Base-by-base conservation (phyloP, 768 basidiomycete species). In the Mrakia blollopis region DNA sequence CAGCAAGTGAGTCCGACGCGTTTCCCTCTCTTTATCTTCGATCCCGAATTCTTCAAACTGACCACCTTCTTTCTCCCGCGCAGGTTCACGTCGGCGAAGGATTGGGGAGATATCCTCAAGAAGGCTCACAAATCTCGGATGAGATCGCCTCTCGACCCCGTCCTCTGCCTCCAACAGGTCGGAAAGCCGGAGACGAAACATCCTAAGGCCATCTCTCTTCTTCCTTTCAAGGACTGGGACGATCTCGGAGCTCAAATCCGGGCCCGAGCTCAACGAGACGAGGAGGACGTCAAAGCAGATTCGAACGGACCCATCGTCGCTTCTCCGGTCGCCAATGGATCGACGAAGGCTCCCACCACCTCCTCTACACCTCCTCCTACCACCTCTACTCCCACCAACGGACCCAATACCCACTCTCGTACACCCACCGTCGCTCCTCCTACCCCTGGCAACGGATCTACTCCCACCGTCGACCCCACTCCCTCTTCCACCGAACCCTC, bases 11-110 rank as follows among this genome's bases (percentile, higher is more conserved):
- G 60, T 61, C 32, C 0, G 9, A 13, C 60, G 60, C 9, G 10
- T 50, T 18, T 50, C 47, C 39, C 21, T 50, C 47, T 21, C 13
- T 21, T 61, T 21, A n/a, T 30, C 60, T 16, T 30, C 11, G 57
- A 8, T 61, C n/a, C 54, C n/a, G 21, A 4, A 2, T 61, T 50
- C 16, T 61, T 21, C 60, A 2, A 28, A 4, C 60, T 61, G n/a
- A 61, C 25, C 2, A 1, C 14, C n/a, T 11, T 30, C n/a, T 21
- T 11, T 18, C n/a, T 30, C 60, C 11, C n/a, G 3, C 23, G 28
- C n/a, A 61, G 60, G 60, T 61, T 28, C 60, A 61, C 60, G 60
- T 61, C 60, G 60, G 23, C 60, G n/a, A 61, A 61, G 60, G 60
- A 61, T 11, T 61, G 60, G 60, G 32, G 32, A 32, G 23, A 3